Conservation (phyloP, 2,329 filamentous ascomycete genomes). For the Emergomyces orientalis region DNA sequence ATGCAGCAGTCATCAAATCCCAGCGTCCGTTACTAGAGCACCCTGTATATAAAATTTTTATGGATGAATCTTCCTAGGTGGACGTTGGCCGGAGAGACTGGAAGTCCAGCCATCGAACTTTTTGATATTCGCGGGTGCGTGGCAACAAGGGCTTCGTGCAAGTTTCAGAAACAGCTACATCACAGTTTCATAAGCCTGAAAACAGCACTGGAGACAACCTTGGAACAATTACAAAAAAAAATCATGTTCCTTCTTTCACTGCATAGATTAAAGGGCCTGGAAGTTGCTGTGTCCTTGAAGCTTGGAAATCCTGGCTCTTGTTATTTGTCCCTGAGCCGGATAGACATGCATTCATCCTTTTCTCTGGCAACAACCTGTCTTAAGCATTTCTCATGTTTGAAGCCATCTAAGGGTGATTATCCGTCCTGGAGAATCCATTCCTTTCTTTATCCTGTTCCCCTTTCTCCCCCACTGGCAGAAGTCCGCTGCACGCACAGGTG, state of each 20-base stretch:
- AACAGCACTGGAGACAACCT: neutral
- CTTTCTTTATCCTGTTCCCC: neutral
- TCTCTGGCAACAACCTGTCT: neutral
- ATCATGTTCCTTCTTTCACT: neutral
- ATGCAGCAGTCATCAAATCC: neutral
- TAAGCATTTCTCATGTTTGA: neutral
- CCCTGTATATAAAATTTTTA: neutral
- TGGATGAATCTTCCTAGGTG: neutral
- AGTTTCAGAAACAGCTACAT: neutral
- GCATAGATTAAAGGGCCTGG: neutral
- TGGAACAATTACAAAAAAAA: too few species aligned
- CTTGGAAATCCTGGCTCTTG: neutral
- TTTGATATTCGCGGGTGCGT: neutral
- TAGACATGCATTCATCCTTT: neutral
- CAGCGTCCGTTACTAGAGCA: neutral
- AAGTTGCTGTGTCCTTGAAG: neutral
- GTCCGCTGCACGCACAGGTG: too few species aligned
- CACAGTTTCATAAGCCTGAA: neutral
- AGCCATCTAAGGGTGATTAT: neutral
- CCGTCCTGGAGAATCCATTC: neutral
- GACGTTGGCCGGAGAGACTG: neutral
- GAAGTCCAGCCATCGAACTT: neutral
- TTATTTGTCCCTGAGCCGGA: neutral
- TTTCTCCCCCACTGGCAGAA: too few species aligned
- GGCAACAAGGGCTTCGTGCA: neutral